Evolutionary conservation across 2,329 filamentous ascomycete species (phyloP).

Genomic region (Aciculosporium take): DNA sequence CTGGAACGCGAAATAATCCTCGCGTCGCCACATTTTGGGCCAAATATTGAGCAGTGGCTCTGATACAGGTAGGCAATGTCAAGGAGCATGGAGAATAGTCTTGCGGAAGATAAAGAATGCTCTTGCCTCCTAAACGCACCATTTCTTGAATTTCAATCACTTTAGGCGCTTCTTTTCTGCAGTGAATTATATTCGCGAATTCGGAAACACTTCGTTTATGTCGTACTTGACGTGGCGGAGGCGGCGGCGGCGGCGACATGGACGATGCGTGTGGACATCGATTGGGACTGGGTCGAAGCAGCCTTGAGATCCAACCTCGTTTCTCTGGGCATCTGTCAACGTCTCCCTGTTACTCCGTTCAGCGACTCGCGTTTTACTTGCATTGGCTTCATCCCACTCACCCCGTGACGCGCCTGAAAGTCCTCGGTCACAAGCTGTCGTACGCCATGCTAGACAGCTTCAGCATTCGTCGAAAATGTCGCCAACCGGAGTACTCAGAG

Average conservation of each 20-base stretch:
- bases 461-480: neutral
- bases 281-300: constrained; percentile 16
- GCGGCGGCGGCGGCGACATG: constrained; percentile 3
- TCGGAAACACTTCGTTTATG: constrained; percentile 43
- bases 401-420: constrained; percentile 18
- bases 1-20: constrained; percentile 50
- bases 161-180: constrained; percentile 30
- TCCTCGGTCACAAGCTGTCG: constrained; percentile 24
- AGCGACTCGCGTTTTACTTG: neutral
- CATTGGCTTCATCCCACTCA: constrained; percentile 13
- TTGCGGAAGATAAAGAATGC: constrained; percentile 43
- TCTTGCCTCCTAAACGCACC: constrained; percentile 48
- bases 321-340: constrained; percentile 14
- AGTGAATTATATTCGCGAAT: constrained; percentile 31
- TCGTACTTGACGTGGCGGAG: constrained; percentile 10
- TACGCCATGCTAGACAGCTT: constrained; percentile 34
- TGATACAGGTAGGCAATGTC: constrained; percentile 49
- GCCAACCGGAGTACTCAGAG: neutral
- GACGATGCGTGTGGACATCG: constrained; percentile 6
- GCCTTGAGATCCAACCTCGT: constrained; percentile 23
- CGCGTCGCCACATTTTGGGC: constrained; percentile 39
- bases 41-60: constrained; percentile 51
- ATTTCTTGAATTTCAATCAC: constrained; percentile 41
- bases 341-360: constrained; percentile 9
- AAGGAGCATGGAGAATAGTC: constrained; percentile 44